Evolutionary conservation across 2,329 filamentous ascomycete species (phyloP).

Genomic region (Phaeosphaeriaceae sp.): DNA sequence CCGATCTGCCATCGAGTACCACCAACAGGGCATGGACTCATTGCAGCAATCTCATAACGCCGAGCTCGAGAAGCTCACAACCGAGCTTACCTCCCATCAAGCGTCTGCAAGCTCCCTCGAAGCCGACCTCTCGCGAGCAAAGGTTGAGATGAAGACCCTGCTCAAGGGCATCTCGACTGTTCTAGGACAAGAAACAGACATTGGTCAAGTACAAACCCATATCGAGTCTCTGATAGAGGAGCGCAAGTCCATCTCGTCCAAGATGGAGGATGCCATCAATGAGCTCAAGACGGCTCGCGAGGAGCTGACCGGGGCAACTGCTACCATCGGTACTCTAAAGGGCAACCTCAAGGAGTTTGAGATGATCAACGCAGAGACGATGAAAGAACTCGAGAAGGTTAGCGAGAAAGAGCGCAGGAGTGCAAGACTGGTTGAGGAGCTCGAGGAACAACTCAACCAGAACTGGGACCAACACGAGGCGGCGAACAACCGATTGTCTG

Average conservation of each 20-base stretch:
- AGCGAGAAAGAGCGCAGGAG: conserved; percentile 83
- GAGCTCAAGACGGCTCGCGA: conserved; percentile 52
- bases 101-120: conserved; percentile 53
- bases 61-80: conserved; percentile 59
- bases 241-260: conserved; percentile 51
- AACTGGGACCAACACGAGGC: conserved; percentile 94
- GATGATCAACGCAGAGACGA: conserved; percentile 60
- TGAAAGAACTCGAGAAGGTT: conserved; percentile 64
- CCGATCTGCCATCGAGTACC: conserved; percentile 61
- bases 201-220: conserved; percentile 50
- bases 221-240: conserved; percentile 54
- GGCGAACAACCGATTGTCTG: conserved; percentile 84
- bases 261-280: conserved; percentile 52
- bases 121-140: conserved; percentile 65
- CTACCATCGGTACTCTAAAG: conserved; percentile 50
- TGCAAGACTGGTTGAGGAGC: conserved; percentile 87
- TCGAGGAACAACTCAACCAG: conserved; percentile 93
- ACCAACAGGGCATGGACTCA: conserved; percentile 61
- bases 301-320: conserved; percentile 51
- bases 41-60: conserved; percentile 62
- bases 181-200: conserved; percentile 68
- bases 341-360: conserved; percentile 55
- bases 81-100: conserved; percentile 42
- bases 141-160: conserved; percentile 65
- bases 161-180: conserved; percentile 68